phyloP scores from a whole-genome alignment of 148 eudicot species.

The Dianthus caryophyllus region DNA sequence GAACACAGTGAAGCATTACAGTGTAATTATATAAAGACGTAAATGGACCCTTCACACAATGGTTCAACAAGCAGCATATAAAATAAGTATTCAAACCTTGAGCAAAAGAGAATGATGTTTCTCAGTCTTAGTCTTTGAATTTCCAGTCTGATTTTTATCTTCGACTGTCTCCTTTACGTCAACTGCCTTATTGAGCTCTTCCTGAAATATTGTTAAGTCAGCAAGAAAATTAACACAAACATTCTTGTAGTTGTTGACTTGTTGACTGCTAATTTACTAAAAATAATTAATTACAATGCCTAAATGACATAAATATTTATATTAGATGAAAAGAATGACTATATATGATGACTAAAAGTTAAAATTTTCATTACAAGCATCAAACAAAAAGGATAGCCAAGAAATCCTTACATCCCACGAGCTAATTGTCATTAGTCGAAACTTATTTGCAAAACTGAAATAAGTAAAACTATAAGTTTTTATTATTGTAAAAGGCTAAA shows the following conservation, averaged over 20 bases:
- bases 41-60: not conserved
- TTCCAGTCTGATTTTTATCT: conserved; percentile 35
- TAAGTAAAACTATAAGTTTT: not conserved
- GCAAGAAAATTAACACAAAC: not conserved
- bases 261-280: not conserved
- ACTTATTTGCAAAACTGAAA: too few relatives aligned
- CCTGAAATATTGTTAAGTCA: conserved; percentile 41
- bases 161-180: conserved; percentile 40
- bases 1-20: not conserved
- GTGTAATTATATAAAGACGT: not conserved
- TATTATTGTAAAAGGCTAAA: not conserved
- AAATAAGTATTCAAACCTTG: conserved; percentile 43
- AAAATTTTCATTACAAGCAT: not conserved
- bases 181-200: conserved; percentile 60
- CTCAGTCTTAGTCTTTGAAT: conserved; percentile 32
- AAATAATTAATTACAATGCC: not conserved
- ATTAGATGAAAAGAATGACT: not conserved
- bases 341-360: too few relatives aligned
- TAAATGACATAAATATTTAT: not conserved
- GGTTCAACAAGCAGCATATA: not conserved
- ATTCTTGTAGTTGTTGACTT: not conserved
- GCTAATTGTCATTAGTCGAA: too few relatives aligned
- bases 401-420: too few relatives aligned
- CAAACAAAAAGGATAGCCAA: not conserved
- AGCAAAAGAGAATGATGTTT: conserved; percentile 89